phyloP scores from a whole-genome alignment of 148 eudicot genomes.

The Camellia sinensis region DNA sequence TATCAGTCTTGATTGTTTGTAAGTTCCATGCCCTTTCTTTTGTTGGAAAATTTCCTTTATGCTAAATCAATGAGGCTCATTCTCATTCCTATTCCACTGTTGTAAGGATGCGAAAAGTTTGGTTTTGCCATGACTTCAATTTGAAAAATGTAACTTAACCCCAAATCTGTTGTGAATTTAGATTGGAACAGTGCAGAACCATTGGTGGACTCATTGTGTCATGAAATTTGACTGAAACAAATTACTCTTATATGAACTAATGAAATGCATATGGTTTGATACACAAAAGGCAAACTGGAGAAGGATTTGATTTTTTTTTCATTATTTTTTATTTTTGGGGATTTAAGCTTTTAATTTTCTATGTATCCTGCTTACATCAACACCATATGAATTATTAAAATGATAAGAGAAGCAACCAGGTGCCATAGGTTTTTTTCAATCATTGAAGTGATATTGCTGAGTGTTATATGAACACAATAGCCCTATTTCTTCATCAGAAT shows the following conservation, averaged over 20 bases:
- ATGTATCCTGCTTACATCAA: neutral
- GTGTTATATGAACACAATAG: neutral
- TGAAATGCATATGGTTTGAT: too few relatives aligned
- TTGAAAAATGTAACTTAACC: neutral
- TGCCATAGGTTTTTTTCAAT: neutral
- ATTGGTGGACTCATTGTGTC: neutral
- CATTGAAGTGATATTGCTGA: neutral
- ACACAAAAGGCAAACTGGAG: too few relatives aligned
- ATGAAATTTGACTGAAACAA: neutral
- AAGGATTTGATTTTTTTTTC: neutral
- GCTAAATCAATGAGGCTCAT: neutral
- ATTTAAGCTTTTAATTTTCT: neutral
- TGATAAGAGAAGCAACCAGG: neutral
- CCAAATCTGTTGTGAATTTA: neutral
- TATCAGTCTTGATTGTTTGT: slow-evolving; percentile 55
- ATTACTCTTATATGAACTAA: too few relatives aligned
- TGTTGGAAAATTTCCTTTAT: neutral
- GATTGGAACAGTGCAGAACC: neutral
- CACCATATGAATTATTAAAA: neutral
- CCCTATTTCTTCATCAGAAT: neutral
- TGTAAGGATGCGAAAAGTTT: neutral
- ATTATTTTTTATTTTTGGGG: neutral
- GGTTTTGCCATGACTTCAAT: neutral
- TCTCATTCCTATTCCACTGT: neutral
- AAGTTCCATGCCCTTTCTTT: neutral